A percentile compares a stretch with the other conserved stretches of the same genome.
Evolutionary conservation across 192 early-diverging fungal genomes (phyloP).

Genomic region (Linnemannia hyalina): DNA sequence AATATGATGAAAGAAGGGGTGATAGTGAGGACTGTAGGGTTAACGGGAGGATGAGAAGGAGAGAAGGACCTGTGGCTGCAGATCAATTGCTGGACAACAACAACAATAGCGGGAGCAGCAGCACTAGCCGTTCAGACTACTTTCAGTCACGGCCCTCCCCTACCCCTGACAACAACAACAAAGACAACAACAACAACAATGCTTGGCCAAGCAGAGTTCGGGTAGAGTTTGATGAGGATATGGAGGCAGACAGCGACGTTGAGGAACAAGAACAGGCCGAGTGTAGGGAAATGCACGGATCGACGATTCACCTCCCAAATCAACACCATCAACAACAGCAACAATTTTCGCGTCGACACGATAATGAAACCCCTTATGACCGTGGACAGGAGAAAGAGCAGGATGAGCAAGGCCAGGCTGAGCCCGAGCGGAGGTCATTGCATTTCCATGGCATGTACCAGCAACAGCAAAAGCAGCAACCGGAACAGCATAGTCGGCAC

Average conservation of each 20-base stretch:
- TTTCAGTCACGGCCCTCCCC: not conserved
- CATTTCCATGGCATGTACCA: not conserved
- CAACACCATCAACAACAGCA: not conserved
- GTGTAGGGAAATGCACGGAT: not conserved
- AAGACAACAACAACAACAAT: not conserved
- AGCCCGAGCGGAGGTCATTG: not conserved
- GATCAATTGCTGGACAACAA: not conserved
- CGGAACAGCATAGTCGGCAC: not conserved
- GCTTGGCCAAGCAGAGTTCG: not conserved
- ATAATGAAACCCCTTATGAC: not conserved
- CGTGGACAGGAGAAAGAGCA: not conserved
- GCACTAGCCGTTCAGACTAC: not conserved
- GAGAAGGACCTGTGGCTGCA: not conserved
- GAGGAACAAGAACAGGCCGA: not conserved
- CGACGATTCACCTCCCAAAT: not conserved
- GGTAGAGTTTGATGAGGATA: constrained; percentile 6
- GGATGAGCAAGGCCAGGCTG: not conserved
- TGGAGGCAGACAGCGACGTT: not conserved
- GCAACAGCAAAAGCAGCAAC: not conserved
- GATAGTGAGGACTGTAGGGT: not conserved
- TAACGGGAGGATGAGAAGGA: not conserved
- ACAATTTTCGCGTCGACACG: not conserved
- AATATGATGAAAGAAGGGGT: not conserved
- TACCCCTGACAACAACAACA: no score
- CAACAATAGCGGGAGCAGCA: not conserved